Base-by-base conservation (phyloP, 257 asterid species). In the Petunia axillaris region DNA sequence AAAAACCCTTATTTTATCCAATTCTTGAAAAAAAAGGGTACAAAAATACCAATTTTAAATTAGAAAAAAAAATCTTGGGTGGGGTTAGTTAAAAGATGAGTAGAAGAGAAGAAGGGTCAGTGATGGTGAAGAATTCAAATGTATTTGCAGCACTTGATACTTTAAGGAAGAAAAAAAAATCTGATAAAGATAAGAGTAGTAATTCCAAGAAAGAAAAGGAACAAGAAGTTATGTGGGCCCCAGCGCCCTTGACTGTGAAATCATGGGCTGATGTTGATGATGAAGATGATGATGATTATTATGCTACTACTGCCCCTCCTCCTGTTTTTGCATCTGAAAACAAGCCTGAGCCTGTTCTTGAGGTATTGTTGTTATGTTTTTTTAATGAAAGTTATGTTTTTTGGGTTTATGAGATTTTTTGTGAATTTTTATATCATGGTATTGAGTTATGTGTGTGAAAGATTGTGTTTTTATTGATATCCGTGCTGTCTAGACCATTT, bases 251-350 rank as follows among this genome's bases (percentile, higher is more conserved):
- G 86, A 85, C 91, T 2, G 91, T 65, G 70, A 92, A 87, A 73
- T 90, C 95, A 4, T 92, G 95, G 97, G 97, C 95, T 0, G 97
- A 90, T 86, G 97, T 90, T 78, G 97, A 89, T 73, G 97, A 91
- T 5, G 97, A 90, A 79, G 97, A 92, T 25, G 97, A 90, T 73
- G 95, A 92, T 41, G 93, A 89, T 73, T 92, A 92, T 85, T 92
- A 90, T 76, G 95, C 97, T n/a, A 92, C 93, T 64, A 88, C 91
- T 55, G 95, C 93, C 73, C 97, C 95, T 75, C 97, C 94, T 41
- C 88, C 92, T 3, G 71, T 89, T 64, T 91, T 92, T 55, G 74
- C 80, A 78, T 76, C 77, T 1, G 87, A 81, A 57, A 86, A 87
- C 81, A 88, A 92, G 79, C 50, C 83, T 5, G 89, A 87, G 50